These are phyloP conservation scores for Cadophora sp. DNA, from an alignment of 2,329 filamentous ascomycete species.

Conservation along the genomic window DNA sequence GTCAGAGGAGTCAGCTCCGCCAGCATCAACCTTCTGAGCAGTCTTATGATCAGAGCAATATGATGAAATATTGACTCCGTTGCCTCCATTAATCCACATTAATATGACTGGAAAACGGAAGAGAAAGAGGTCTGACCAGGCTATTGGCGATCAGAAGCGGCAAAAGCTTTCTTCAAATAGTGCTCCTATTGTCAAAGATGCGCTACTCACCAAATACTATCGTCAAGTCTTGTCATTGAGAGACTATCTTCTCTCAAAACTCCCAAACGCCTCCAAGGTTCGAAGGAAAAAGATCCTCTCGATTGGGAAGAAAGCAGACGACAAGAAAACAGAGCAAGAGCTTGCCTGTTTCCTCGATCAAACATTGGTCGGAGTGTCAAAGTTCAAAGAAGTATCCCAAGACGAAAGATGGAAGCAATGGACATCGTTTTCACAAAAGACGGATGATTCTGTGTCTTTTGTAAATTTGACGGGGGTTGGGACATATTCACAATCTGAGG, in stretches of 20 bases:
- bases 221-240: conserved; percentile 69
- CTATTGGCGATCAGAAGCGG: conserved; percentile 39
- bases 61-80: background rate
- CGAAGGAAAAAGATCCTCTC: conserved; percentile 62
- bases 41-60: background rate
- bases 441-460: conserved; percentile 63
- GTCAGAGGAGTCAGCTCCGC: too few relatives aligned
- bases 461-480: conserved; percentile 51
- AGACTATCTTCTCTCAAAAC: conserved; percentile 69
- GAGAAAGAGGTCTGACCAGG: conserved; percentile 39
- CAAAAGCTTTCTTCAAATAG: conserved; percentile 33
- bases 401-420: conserved; percentile 61
- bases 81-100: background rate
- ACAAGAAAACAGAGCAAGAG: conserved; percentile 24
- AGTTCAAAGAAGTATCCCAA: conserved; percentile 23
- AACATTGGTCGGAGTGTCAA: conserved; percentile 42
- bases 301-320: conserved; percentile 41
- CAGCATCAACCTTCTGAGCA: background rate
- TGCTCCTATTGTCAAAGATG: conserved; percentile 53
- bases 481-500: conserved; percentile 68
- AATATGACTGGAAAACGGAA: conserved; percentile 53
- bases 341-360: conserved; percentile 39
- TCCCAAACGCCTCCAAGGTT: conserved; percentile 71
- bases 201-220: conserved; percentile 74
- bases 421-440: conserved; percentile 67